Percentiles rank a stretch among this genome's conserved stretches.
Conservation (phyloP, 768 basidiomycete species). For the Mrakia gelida region DNA sequence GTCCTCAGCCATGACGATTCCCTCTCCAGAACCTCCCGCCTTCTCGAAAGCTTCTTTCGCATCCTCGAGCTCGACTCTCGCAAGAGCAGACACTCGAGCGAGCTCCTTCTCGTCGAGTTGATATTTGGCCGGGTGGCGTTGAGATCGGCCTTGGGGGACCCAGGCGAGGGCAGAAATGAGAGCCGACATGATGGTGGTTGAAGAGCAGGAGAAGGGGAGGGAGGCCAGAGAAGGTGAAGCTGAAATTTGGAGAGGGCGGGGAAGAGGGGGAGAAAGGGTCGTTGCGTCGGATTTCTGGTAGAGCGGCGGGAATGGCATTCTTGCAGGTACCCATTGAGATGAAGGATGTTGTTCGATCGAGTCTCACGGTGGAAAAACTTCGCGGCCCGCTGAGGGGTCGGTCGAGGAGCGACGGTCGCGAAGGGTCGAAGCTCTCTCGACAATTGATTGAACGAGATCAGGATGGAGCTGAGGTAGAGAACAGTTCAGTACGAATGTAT, state of each 20-base stretch:
- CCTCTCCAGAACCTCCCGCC: conserved; percentile 57
- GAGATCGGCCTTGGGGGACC: conserved; percentile 76
- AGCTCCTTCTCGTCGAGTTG: conserved; percentile 85
- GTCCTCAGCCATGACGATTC: conserved; percentile 61
- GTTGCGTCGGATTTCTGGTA: too few species aligned
- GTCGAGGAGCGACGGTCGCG: too few species aligned
- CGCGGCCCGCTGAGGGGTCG: too few species aligned
- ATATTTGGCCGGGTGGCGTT: conserved; percentile 75
- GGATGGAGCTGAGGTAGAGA: too few species aligned
- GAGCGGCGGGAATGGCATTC: too few species aligned
- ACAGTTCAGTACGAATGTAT: too few species aligned
- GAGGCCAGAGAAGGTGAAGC: background rate
- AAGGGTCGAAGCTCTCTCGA: too few species aligned
- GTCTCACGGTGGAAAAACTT: too few species aligned
- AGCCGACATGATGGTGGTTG: conserved; percentile 29
- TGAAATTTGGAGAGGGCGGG: background rate
- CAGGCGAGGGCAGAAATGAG: conserved; percentile 43
- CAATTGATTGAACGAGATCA: too few species aligned
- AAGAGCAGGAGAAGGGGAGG: background rate
- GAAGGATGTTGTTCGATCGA: too few species aligned
- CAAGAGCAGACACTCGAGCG: conserved; percentile 79
- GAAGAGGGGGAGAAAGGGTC: too few species aligned
- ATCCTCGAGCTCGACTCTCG: conserved; percentile 82
- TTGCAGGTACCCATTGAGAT: too few species aligned
- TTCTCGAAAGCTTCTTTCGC: conserved; percentile 77